phyloP scores from a whole-genome alignment of 2,329 filamentous ascomycete genomes.

The Lithohypha guttulata region DNA sequence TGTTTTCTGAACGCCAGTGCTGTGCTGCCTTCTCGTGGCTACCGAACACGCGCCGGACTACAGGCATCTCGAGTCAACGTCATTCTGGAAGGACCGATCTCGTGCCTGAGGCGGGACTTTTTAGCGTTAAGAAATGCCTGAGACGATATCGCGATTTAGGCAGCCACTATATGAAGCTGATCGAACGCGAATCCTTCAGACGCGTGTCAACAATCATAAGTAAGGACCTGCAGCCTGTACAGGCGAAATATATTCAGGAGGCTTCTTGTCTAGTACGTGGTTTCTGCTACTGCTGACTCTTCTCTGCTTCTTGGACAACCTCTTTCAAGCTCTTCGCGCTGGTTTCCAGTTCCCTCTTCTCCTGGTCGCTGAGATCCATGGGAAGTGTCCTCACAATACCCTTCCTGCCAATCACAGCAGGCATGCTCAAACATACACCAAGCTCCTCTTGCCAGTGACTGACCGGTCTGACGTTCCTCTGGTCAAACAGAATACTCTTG shows the following conservation, averaged over 20 bases:
- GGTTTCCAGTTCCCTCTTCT: constrained; percentile 12
- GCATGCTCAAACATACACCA: constrained; percentile 41
- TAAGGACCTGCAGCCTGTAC: no score
- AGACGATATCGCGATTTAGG: no score
- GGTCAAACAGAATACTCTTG: constrained; percentile 40
- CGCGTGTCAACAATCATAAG: no score
- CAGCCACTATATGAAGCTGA: no score
- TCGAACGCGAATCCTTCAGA: no score
- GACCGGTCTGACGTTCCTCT: constrained; percentile 36
- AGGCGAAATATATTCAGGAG: no score
- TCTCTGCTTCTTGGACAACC: constrained; percentile 7
- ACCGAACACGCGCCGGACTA: background rate
- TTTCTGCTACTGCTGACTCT: background rate
- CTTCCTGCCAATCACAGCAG: constrained; percentile 38
- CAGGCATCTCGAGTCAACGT: constrained; percentile 5
- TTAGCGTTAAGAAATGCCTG: no score
- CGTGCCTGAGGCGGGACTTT: no score
- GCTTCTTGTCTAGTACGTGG: no score
- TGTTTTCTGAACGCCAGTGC: background rate
- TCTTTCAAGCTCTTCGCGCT: constrained; percentile 14
- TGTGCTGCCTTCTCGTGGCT: background rate
- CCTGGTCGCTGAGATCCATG: constrained; percentile 17
- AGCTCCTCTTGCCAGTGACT: constrained; percentile 41
- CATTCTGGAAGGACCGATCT: no score
- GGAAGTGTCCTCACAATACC: constrained; percentile 33